Evolutionary conservation across 2,329 filamentous ascomycete genomes (phyloP), one percentile per base, ranked within the genome.

Genomic region (Pseudofabraea citricarpa): DNA sequence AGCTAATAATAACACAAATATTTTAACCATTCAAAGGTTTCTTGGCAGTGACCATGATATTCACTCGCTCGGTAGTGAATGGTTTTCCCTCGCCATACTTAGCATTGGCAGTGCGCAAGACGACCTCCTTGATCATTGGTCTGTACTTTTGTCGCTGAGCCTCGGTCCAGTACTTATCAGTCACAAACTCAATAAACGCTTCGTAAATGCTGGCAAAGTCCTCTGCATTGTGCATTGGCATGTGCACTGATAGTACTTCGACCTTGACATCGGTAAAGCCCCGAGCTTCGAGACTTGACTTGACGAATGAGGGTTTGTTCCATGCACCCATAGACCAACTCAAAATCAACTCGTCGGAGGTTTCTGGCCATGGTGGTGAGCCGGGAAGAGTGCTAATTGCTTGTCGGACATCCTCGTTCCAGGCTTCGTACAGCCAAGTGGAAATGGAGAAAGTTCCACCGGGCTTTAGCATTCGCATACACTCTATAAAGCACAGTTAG

Each of bases 101-200:
- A 12, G 27, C 27, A 40, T 20, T 42, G 40, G 44, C 50, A 37
- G 27, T 38, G 29, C 15, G 45, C 36, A 26, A 36, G 29, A 32
- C 16, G 36, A 13, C 21, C 38, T 16, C 26, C 44, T 36, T 26
- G 33, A 37, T 44, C 41, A 39, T 18, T 12, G 39, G 38, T 20
- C 24, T 41, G 27, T 22, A 42, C 12, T 6, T 18, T 26, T 13
- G 32, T 37, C 24, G 37, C 40, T 44, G 35, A 18, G 26, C 36
- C 21, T 42, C 44, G 5, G 44, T 46, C 44, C 44, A 46, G 19
- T 42, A 46, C 18, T 38, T 19, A 18, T 46, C 44, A 13, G 27
- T 26, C 3, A 42, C 35, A 35, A 37, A 42, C 27, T 40, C 44
- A 27, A 46, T 46, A 18, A 46, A 46, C 9, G 44, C 44, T 21